Evolutionary conservation across 768 basidiomycete species (phyloP), one percentile per base, ranked within the genome.

Genomic region (Mycena filopes): DNA sequence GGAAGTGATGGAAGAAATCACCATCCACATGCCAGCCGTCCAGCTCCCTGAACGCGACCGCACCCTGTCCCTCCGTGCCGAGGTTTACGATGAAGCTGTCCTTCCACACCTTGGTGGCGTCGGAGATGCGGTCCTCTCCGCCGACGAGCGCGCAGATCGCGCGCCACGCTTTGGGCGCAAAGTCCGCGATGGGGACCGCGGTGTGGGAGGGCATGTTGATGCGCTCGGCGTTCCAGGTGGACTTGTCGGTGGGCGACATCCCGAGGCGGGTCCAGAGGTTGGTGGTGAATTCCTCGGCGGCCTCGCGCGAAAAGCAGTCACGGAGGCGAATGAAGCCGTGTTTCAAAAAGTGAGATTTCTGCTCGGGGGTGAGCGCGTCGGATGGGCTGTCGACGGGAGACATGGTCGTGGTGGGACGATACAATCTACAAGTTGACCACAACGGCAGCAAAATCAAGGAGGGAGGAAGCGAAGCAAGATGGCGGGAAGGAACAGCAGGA

Each of bases 1-100:
- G 82, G 71, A 82, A 90, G 73, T 87, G 86, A 28, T 82, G 81
- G 73, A 87, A 88, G 71, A 86, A 87, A 68, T 87, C 85, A 20
- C 85, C 87, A 68, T 87, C 85, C 46, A 87, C 84, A 72, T 89
- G 88, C 88, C 88, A 90, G 66, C 89, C 88, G 59, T 83, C 81
- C 58, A 90, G 75, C 51, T 85, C 80, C 57, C 75, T 72, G 6
- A 85, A 84, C 33, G 74, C 69, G 18, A 82, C 69, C 18, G 45
- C 55, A 45, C 76, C 71, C 40, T 69, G 74, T 45, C 82, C 81
- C 9, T 82, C 79, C 16, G 77, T 81, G 23, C 88, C 88, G 21
- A 90, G 76, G 70, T 89, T 90, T 47, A 89, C 84, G 66, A 89
- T 89, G 73, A 89, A 87, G 33, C 84, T 83, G 76, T 88, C 85